phyloP scores from a whole-genome alignment of 805 yeast species.

The Candida ipomoeae region DNA sequence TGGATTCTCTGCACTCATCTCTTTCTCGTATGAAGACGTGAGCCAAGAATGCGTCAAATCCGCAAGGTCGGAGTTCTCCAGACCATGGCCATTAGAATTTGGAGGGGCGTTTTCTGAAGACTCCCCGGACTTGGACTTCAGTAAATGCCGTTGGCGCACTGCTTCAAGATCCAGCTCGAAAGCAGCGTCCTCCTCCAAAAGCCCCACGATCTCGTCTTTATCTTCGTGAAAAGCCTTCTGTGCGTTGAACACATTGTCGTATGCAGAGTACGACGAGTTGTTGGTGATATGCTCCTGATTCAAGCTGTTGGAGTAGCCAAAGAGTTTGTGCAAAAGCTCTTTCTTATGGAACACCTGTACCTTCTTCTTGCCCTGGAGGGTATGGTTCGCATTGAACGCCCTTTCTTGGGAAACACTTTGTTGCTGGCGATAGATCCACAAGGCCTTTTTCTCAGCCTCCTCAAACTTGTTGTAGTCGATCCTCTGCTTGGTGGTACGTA shows the following conservation, averaged over 20 bases:
- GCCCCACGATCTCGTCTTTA: constrained; percentile 33
- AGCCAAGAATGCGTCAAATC: constrained; percentile 14
- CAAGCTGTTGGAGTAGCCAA: constrained; percentile 36
- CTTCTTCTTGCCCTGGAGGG: constrained; percentile 34
- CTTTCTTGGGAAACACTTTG: constrained; percentile 31
- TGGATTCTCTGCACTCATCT: constrained; percentile 8
- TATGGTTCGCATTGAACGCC: constrained; percentile 29
- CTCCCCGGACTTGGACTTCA: neutral
- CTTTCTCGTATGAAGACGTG: constrained; percentile 12
- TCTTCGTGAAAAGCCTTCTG: constrained; percentile 41
- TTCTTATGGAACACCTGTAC: constrained; percentile 38
- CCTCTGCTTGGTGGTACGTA: constrained; percentile 6
- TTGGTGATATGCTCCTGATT: constrained; percentile 40
- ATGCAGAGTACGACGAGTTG: constrained; percentile 35
- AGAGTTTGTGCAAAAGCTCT: constrained; percentile 34
- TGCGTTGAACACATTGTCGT: constrained; percentile 34
- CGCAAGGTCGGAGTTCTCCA: constrained; percentile 6
- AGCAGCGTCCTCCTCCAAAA: constrained; percentile 32
- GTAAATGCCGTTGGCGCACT: constrained; percentile 5
- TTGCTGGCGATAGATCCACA: constrained; percentile 29
- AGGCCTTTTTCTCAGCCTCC: constrained; percentile 23
- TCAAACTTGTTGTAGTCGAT: constrained; percentile 7
- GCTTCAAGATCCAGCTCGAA: constrained; percentile 20
- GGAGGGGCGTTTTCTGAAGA: neutral
- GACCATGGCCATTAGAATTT: neutral